Base-by-base conservation (phyloP, 1,139 yeast genomes). In the Blastobotrys niveus region DNA sequence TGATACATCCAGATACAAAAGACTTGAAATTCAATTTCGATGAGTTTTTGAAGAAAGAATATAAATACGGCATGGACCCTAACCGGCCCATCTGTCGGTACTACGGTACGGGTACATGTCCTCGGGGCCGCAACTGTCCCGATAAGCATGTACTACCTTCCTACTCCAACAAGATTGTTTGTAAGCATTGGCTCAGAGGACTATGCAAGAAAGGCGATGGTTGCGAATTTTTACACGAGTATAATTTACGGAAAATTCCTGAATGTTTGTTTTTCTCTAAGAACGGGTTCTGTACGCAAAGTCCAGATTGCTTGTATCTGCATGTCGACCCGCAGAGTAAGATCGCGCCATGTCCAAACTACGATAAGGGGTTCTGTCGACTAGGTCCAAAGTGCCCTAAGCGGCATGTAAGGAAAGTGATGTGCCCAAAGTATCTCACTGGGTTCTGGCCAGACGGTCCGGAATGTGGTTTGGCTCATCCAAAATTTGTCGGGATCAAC, bases 151-250 rank as follows among this genome's bases (percentile, higher is more conserved):
- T 87, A 1, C 73, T 86, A 19, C 80, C 93, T 34, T 80, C 81
- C 66, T 87, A 82, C 64, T 76, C 77, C 54, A 87, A 88, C 64
- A 89, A 88, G 67, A 80, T 82, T 45, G 98, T 91, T 15, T 91
- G 98, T 63, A 91, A 93, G 72, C 97, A 91, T 70, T 91, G 99
- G 99, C 76, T 93, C 40, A 76, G 97, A 55, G 98, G 98, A 0
- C 74, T 93, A 31, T 93, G 99, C 66, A 93, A 93, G 67, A 91
- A 89, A 69, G 95, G 94, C 45, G 96, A 89, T 56, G 89, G 85
- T 52, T 93, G 98, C 66, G 99, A 93, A 67, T 93, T 87, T 59
- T 67, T 93, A 41, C 99, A 93, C 65, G 99, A 93, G 60, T 91
- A 89, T 62, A 91, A 91, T 60, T 68, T 91, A 56, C 76, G 95